A percentile compares a stretch with the other conserved stretches of the same genome.
Evolutionary conservation across 2,329 filamentous ascomycete genomes (phyloP).

Genomic region (Orbilia blumenaviensis): DNA sequence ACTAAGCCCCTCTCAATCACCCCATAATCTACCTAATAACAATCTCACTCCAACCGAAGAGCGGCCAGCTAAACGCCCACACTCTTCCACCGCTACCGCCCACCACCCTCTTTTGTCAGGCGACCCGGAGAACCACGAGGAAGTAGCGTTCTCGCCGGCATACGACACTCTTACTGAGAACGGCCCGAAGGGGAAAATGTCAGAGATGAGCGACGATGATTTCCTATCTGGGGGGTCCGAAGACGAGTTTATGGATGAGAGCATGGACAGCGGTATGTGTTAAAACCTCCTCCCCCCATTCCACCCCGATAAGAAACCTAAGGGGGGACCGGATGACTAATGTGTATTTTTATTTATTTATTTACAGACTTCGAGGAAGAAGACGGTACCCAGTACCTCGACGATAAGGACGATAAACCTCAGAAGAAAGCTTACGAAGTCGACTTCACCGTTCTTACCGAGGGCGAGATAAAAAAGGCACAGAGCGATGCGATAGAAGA

Average conservation of each 20-base stretch:
- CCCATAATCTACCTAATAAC: conserved; percentile 2
- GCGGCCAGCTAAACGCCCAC: conserved; percentile 50
- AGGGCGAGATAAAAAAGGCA: conserved; percentile 81
- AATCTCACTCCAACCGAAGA: conserved; percentile 32
- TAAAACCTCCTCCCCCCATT: neutral
- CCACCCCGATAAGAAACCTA: neutral
- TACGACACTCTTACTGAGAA: conserved; percentile 45
- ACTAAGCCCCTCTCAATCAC: neutral
- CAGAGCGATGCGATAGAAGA: conserved; percentile 88
- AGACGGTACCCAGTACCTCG: conserved; percentile 70
- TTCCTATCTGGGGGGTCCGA: conserved; percentile 57
- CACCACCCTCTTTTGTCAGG: neutral
- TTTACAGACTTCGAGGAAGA: conserved; percentile 67
- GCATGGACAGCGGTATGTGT: conserved; percentile 58
- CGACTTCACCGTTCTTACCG: conserved; percentile 81
- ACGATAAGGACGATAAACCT: conserved; percentile 76
- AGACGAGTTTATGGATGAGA: conserved; percentile 65
- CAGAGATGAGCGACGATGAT: conserved; percentile 58
- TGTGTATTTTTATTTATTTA: neutral
- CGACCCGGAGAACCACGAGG: conserved; percentile 23
- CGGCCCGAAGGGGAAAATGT: conserved; percentile 51
- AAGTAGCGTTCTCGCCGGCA: conserved; percentile 44
- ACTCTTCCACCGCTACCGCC: conserved; percentile 22
- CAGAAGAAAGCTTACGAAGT: conserved; percentile 82
- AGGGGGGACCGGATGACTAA: no score